Conservation (phyloP, 768 basidiomycete species). For the Scleroderma bovista region DNA sequence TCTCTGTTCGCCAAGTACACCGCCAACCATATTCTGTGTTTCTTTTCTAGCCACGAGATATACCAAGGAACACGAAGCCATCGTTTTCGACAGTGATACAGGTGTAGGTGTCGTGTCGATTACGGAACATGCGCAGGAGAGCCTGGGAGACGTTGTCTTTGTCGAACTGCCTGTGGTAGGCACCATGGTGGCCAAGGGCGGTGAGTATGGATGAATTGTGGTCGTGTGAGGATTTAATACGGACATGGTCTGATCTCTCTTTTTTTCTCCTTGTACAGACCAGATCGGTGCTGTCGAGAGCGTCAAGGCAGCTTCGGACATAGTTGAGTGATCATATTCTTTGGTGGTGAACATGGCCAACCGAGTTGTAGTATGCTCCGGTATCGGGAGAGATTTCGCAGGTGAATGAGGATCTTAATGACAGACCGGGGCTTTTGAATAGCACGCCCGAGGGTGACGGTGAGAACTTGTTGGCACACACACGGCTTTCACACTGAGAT, state of each 20-base stretch:
- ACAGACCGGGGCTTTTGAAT: slow-evolving; percentile 78
- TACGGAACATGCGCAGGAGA: slow-evolving; percentile 88
- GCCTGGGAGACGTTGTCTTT: slow-evolving; percentile 94
- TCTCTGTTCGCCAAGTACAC: not conserved
- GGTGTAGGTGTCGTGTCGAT: slow-evolving; percentile 78
- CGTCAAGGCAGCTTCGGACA: slow-evolving; percentile 94
- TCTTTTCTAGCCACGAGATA: slow-evolving; percentile 62
- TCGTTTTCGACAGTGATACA: slow-evolving; percentile 71
- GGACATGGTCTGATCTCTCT: slow-evolving; percentile 1
- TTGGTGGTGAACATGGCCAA: not conserved
- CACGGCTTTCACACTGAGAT: not conserved
- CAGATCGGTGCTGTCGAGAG: slow-evolving; percentile 91
- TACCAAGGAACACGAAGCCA: slow-evolving; percentile 84
- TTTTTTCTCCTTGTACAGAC: slow-evolving; percentile 42
- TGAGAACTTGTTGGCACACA: slow-evolving; percentile 27
- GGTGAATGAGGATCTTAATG: slow-evolving; percentile 67
- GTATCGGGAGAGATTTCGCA: slow-evolving; percentile 79
- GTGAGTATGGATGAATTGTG: slow-evolving; percentile 42
- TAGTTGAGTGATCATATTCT: slow-evolving; percentile 44
- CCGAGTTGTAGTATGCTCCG: slow-evolving; percentile 70
- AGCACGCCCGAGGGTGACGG: slow-evolving; percentile 82
- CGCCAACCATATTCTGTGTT: not conserved
- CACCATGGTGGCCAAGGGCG: slow-evolving; percentile 59
- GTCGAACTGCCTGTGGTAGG: slow-evolving; percentile 81
- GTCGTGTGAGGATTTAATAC: not conserved